These are phyloP conservation scores for Candida boidinii DNA, from an alignment of 805 yeast species.

Conservation along the genomic window DNA sequence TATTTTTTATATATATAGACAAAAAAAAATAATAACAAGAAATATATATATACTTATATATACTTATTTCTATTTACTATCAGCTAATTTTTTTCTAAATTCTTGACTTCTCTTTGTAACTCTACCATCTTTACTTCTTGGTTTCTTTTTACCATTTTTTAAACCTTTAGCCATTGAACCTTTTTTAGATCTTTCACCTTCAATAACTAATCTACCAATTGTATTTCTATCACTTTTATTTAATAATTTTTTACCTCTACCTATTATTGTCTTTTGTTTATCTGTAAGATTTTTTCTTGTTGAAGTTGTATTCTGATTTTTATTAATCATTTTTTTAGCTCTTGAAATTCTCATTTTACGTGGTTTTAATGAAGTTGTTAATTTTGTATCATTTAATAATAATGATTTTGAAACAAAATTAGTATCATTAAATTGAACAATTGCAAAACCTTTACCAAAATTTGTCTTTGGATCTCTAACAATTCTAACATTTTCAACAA, in stretches of 20 bases:
- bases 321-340: conserved; percentile 38
- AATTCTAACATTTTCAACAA: conserved; percentile 79
- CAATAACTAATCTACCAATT: conserved; percentile 51
- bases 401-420: conserved; percentile 75
- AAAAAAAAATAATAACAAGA: too few relatives aligned
- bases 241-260: conserved; percentile 67
- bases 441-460: conserved; percentile 95
- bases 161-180: conserved; percentile 55
- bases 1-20: too few relatives aligned
- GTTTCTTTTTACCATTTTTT: conserved; percentile 52
- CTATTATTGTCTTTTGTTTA: conserved; percentile 65
- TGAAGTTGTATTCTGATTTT: conserved; percentile 11
- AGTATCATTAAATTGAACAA: conserved; percentile 77
- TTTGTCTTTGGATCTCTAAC: conserved; percentile 90
- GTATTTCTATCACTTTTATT: conserved; percentile 76
- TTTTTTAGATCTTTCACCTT: conserved; percentile 73
- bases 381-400: conserved; percentile 61
- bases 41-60: too few relatives aligned
- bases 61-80: too few relatives aligned
- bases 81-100: conserved; percentile 11
- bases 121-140: conserved; percentile 46
- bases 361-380: conserved; percentile 25
- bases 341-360: conserved; percentile 74
- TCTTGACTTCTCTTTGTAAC: conserved; percentile 41
- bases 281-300: conserved; percentile 35